Evolutionary conservation across 148 eudicot species (phyloP).

Genomic region (Polygonum aviculare): DNA sequence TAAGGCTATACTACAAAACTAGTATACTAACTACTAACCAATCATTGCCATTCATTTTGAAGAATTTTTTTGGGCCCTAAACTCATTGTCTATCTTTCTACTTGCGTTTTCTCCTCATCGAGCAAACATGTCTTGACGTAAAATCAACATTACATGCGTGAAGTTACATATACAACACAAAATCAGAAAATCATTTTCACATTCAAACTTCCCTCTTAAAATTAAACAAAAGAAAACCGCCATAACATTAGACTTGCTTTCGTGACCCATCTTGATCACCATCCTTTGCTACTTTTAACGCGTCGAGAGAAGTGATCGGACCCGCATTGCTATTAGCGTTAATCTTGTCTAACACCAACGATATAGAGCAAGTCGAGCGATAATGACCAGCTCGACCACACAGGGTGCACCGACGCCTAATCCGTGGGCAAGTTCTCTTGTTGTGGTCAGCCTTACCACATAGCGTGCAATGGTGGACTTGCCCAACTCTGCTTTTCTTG

Average conservation of each 20-base stretch:
- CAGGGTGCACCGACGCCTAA: constrained; percentile 29
- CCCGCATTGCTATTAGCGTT: background rate
- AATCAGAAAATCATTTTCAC: background rate
- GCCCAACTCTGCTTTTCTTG: background rate
- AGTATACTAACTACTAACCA: background rate
- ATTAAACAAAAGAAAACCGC: background rate
- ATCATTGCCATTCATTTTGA: background rate
- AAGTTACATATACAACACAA: background rate
- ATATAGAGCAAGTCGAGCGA: constrained; percentile 43
- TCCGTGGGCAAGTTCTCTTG: constrained; percentile 9
- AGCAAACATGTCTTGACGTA: no score
- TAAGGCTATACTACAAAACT: background rate
- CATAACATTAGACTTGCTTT: background rate
- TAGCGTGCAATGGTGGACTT: constrained; percentile 15
- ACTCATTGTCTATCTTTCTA: background rate
- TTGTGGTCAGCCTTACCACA: constrained; percentile 22
- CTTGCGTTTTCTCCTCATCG: background rate
- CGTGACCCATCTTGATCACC: background rate
- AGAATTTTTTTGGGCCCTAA: background rate
- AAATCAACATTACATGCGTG: background rate
- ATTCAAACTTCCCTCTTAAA: background rate
- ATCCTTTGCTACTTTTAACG: background rate
- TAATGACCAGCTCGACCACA: constrained; percentile 66
- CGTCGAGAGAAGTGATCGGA: background rate
- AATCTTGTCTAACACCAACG: background rate